These are phyloP conservation scores for Leccinum boreale DNA, from an alignment of 768 basidiomycete species.

Conservation along the genomic window DNA sequence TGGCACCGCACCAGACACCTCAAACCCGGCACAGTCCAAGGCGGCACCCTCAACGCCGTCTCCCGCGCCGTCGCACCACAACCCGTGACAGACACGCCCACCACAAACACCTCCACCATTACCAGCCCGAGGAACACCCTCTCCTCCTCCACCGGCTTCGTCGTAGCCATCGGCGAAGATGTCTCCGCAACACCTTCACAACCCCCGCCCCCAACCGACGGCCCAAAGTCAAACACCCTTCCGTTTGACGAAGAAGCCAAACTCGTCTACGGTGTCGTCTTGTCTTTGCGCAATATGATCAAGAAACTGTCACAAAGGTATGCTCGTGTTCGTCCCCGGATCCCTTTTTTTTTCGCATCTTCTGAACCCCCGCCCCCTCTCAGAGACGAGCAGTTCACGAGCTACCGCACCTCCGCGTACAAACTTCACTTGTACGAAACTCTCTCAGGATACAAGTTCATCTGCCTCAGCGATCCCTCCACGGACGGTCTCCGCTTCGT, in stretches of 20 bases:
- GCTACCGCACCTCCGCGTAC: conserved; percentile 89
- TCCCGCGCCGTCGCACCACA: conserved; percentile 59
- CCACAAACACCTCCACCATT: conserved; percentile 38
- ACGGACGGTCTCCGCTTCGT: conserved; percentile 80
- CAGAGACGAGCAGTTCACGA: conserved; percentile 89
- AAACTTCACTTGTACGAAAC: conserved; percentile 94
- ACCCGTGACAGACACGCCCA: conserved; percentile 27
- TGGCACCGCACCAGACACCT: conserved; percentile 82
- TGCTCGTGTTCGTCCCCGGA: background rate
- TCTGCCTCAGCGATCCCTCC: conserved; percentile 87
- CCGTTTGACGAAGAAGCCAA: conserved; percentile 98
- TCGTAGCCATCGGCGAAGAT: conserved; percentile 59
- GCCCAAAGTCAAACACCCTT: conserved; percentile 48
- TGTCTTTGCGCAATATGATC: conserved; percentile 91
- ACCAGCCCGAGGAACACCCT: conserved; percentile 67
- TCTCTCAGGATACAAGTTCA: conserved; percentile 88
- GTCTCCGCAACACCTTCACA: conserved; percentile 25
- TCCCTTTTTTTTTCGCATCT: background rate
- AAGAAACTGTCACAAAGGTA: conserved; percentile 87
- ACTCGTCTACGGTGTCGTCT: conserved; percentile 92
- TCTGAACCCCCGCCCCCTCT: background rate
- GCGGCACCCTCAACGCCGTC: conserved; percentile 76
- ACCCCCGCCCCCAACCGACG: conserved; percentile 6
- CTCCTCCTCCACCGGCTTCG: conserved; percentile 58
- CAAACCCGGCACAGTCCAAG: conserved; percentile 63